Evolutionary conservation across 148 eudicot species (phyloP), one percentile per base, ranked within the genome.

Genomic region (Rhododendron molle): DNA sequence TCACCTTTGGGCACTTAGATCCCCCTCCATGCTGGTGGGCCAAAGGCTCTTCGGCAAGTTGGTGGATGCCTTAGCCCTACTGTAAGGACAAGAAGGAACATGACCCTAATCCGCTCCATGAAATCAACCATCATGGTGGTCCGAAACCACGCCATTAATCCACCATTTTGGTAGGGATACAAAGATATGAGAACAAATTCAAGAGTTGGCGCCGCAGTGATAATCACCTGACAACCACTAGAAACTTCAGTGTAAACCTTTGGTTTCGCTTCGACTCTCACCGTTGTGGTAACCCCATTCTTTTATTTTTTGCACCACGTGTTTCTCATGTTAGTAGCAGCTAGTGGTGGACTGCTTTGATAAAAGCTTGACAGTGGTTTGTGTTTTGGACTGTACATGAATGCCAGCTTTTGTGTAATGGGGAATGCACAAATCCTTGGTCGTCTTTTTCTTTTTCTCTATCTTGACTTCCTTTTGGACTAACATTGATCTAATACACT

Each of bases 321-420:
- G 82, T 30, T 49, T 49, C 30, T 14, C 23, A 8, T 79, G 60
- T 78, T 49, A 78, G 81, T 49, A 78, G 81, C 81, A 78, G 38
- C 36, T 1, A 46, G 54, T 50, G 36, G 32, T 80, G 40, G 82
- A 50, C 82, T 50, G 65, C 82, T 79, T 79, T 80, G 65, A 80
- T 80, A 32, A 80, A 46, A 16, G 23, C 10, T 23, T 15, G 23
- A 23, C 18, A 30, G 13, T 13, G 76, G 76, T 80, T 56, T n/a
- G 34, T 54, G 21, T 4, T 54, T 54, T 56, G 65, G 65, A 56
- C 65, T 18, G 2, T 56, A 5, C 12, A 18, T 56, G n/a, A 56
- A 20, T 56, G 65, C 23, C n/a, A 56, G 30, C 13, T 78, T 21
- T 46, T 44, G 50, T 47, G 81, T 26, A 78, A 78, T 23, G 81